Evolutionary conservation across 345 rosid species (phyloP).

Genomic region (Aquilaria yunnanensis): DNA sequence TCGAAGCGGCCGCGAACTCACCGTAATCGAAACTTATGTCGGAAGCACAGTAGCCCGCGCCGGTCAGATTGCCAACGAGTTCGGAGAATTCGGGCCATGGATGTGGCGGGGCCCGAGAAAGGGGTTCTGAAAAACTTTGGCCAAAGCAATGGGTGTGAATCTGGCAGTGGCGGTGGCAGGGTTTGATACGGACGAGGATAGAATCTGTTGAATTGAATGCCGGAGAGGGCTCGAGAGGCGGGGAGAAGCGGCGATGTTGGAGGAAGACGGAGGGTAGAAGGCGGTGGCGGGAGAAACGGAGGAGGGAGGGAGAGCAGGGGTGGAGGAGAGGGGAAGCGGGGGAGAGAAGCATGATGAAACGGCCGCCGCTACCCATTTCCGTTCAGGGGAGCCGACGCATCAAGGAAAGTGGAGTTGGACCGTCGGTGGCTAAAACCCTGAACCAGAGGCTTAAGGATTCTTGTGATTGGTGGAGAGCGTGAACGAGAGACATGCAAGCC

Average conservation of each 20-base stretch:
- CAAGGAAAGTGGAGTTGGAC: background rate
- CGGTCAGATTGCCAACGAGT: conserved; percentile 29
- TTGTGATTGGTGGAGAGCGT: too few species aligned
- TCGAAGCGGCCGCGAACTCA: conserved; percentile 24
- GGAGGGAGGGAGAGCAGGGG: conserved; percentile 20
- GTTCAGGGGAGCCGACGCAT: conserved; percentile 3
- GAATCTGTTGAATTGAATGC: conserved; percentile 14
- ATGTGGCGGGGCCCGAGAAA: conserved; percentile 12
- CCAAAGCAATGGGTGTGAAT: conserved; percentile 23
- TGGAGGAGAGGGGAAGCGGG: conserved; percentile 34
- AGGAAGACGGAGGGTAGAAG: conserved; percentile 12
- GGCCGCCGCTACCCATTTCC: conserved; percentile 51
- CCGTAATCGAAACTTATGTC: conserved; percentile 9
- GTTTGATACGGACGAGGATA: conserved; percentile 13
- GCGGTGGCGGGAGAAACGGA: conserved; percentile 24
- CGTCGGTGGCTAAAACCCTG: conserved; percentile 25
- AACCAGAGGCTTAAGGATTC: background rate
- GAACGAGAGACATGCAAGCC: too few species aligned
- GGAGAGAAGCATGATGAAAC: conserved; percentile 56
- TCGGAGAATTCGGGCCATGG: conserved; percentile 40
- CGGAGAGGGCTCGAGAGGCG: conserved; percentile 10
- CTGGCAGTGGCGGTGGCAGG: conserved; percentile 8
- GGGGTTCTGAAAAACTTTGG: conserved; percentile 16
- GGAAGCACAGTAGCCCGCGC: conserved; percentile 33
- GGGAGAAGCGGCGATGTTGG: conserved; percentile 11